Evolutionary conservation across 176 grass and related monocot genomes (phyloP).

Genomic region (Bonia amplexicaulis): DNA sequence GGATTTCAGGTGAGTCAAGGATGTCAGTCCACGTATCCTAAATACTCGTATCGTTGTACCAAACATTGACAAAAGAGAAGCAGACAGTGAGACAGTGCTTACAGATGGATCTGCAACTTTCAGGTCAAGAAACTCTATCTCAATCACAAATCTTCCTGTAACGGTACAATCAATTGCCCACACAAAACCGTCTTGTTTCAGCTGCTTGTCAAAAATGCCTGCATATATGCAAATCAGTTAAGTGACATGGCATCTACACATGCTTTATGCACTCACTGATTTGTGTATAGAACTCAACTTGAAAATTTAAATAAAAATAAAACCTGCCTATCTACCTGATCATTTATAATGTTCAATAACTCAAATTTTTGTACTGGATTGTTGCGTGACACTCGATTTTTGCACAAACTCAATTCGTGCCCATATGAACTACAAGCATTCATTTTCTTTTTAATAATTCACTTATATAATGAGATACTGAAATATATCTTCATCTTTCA

Average conservation of each 20-base stretch:
- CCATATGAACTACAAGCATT: neutral
- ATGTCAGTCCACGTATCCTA: conserved; percentile 15
- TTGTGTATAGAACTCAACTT: neutral
- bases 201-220: conserved; percentile 81
- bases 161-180: conserved; percentile 72
- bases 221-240: conserved; percentile 11
- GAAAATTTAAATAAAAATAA: neutral
- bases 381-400: neutral
- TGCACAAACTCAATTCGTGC: neutral
- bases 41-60: conserved; percentile 24
- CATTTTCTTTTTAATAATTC: neutral
- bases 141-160: conserved; percentile 85
- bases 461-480: neutral
- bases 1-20: conserved; percentile 26
- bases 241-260: neutral
- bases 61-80: conserved; percentile 39
- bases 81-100: conserved; percentile 44
- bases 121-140: conserved; percentile 92
- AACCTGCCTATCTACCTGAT: neutral
- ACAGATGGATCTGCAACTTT: conserved; percentile 70
- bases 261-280: neutral
- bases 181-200: conserved; percentile 91
- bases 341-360: neutral
- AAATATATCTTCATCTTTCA: neutral
- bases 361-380: neutral